Evolutionary conservation across 805 yeast genomes (phyloP).

Genomic region (Candida tammaniensis): DNA sequence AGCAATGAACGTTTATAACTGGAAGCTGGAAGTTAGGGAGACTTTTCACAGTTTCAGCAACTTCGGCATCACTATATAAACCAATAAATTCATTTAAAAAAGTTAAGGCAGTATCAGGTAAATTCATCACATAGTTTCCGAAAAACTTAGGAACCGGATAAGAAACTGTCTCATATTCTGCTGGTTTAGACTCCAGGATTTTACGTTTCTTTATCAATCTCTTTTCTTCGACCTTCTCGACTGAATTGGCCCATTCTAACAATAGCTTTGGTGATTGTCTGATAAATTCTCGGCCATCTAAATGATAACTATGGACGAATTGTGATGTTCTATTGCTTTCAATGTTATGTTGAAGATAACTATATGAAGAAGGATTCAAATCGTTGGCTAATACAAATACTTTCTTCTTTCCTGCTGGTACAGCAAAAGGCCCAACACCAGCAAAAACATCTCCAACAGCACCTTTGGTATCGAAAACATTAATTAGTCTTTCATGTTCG

Average conservation of each 20-base stretch:
- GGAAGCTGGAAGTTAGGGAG: constrained; percentile 62
- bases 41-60: constrained; percentile 29
- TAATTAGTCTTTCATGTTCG: constrained; percentile 83
- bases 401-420: constrained; percentile 88
- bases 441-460: constrained; percentile 95
- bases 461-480: constrained; percentile 57
- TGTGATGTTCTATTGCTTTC: constrained; percentile 55
- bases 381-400: constrained; percentile 88
- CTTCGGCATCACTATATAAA: constrained; percentile 48
- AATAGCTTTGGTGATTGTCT: constrained; percentile 53
- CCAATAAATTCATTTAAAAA: constrained; percentile 80
- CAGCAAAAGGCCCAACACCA: constrained; percentile 97
- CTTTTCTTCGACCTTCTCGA: constrained; percentile 30
- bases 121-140: constrained; percentile 86
- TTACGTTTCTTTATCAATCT: constrained; percentile 37
- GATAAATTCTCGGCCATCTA: constrained; percentile 85
- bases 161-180: constrained; percentile 17
- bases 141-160: constrained; percentile 51
- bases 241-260: constrained; percentile 39
- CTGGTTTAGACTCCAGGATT: constrained; percentile 35
- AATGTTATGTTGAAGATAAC: constrained; percentile 66
- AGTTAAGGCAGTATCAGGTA: constrained; percentile 89
- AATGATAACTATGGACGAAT: constrained; percentile 61
- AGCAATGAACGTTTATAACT: constrained; percentile 82
- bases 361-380: constrained; percentile 82